Percentiles rank a stretch among this genome's conserved stretches.
phyloP scores from a whole-genome alignment of 805 yeast species.

The Nakazawaea siamensis region DNA sequence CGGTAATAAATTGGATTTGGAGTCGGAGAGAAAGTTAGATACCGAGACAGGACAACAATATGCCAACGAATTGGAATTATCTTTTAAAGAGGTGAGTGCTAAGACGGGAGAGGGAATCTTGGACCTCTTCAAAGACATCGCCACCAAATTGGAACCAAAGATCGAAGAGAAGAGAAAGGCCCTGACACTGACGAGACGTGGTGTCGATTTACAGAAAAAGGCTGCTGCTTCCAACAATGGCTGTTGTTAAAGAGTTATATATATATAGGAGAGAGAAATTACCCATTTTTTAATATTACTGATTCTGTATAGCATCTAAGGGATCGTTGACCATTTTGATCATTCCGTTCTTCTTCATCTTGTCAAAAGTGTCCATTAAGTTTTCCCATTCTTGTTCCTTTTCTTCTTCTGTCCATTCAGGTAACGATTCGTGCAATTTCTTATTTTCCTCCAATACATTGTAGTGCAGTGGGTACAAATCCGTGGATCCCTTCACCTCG shows the following conservation, averaged over 20 bases:
- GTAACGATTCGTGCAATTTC: slow-evolving; percentile 1
- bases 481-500: neutral
- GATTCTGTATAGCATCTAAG: slow-evolving; percentile 2
- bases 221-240: slow-evolving; percentile 2
- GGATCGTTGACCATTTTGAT: slow-evolving; percentile 9
- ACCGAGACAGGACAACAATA: slow-evolving; percentile 42
- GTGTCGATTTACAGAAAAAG: slow-evolving; percentile 8
- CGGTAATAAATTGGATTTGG: slow-evolving; percentile 72
- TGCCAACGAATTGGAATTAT: slow-evolving; percentile 41
- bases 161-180: slow-evolving; percentile 4
- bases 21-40: slow-evolving; percentile 36
- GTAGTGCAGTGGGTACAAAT: slow-evolving; percentile 8
- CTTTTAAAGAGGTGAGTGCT: slow-evolving; percentile 51
- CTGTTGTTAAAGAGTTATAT: slow-evolving; percentile 5
- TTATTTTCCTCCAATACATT: slow-evolving; percentile 6
- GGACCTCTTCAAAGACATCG: slow-evolving; percentile 40
- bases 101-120: slow-evolving; percentile 45
- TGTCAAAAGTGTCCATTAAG: slow-evolving; percentile 9
- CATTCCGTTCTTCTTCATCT: slow-evolving; percentile 9
- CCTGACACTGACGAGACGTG: slow-evolving; percentile 1
- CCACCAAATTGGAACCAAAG: slow-evolving; percentile 28
- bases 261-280: neutral
- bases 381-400: slow-evolving; percentile 10
- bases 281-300: neutral
- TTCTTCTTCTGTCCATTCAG: slow-evolving; percentile 9